Conservation (phyloP, 257 asterid species). For the Fraxinus excelsior region DNA sequence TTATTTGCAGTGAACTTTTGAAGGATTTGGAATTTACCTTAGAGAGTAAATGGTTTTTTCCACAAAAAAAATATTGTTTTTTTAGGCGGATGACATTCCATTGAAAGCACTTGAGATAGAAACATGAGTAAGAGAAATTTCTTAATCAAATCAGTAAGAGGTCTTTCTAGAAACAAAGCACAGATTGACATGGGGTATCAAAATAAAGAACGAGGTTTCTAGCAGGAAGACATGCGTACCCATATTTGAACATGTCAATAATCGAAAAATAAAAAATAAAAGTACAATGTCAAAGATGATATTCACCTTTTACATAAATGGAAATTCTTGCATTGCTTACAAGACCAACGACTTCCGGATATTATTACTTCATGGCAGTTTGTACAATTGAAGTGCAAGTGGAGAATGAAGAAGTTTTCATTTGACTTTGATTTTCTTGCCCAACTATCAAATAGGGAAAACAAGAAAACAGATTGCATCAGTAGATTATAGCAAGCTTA, state of each 20-base stretch:
- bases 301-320: conserved; percentile 58
- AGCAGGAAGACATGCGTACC: not conserved
- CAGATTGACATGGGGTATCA: not conserved
- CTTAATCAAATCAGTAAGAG: not conserved
- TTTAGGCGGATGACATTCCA: conserved; percentile 30
- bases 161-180: not conserved
- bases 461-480: conserved; percentile 18
- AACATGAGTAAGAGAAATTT: not conserved
- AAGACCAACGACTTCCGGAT: conserved; percentile 55
- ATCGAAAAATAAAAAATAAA: not conserved
- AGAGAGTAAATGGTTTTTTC: conserved; percentile 50
- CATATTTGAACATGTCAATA: not conserved
- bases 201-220: no score
- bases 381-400: conserved; percentile 54
- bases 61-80: conserved; percentile 42
- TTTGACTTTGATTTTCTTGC: conserved; percentile 46
- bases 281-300: conserved; percentile 9
- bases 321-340: no score
- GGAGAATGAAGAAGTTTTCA: conserved; percentile 61
- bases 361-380: conserved; percentile 55
- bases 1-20: not conserved
- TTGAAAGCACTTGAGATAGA: conserved; percentile 46
- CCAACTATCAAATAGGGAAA: conserved; percentile 46
- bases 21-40: conserved; percentile 37
- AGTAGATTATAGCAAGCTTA: not conserved